Evolutionary conservation across 805 yeast species (phyloP), one percentile per base, ranked within the genome.

Genomic region (Groenewaldozyma tartarivorans): DNA sequence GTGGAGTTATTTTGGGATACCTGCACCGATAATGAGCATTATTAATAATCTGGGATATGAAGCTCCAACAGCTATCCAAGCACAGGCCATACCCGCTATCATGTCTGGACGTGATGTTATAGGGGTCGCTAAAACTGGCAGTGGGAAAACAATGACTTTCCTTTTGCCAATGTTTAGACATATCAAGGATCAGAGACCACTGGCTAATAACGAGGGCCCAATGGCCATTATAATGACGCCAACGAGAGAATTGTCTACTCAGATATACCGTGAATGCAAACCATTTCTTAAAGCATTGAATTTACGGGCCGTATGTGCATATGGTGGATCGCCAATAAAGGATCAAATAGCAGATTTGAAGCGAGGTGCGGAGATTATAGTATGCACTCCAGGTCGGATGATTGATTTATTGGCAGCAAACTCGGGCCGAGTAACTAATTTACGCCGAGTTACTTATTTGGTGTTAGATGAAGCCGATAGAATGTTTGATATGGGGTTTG

Each of bases 401-500:
- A 90, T 92, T 41, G 98, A 92, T 61, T 63, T 92, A 33, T 62
- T 92, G 22, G 77, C 94, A 2, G 80, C 94, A 3, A 90, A 90
- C 56, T 63, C 74, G 30, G 96, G 96, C 0, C 69, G 85, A 38
- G 74, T 87, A 1, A 68, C 82, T 2, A 79, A 77, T 46, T 65
- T 92, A 4, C 63, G 67, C 21, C 64, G 88, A 33, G 77, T 82
- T 4, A 79, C 95, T 0, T 86, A 79, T 58, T 69, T 86, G n/a
- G 94, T 88, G 0, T 64, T 92, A 44, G 98, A 92, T 57, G 98
- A 92, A 56, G 96, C 97, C 1, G 98, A 92, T 60, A 64, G 98
- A 48, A 79, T 92, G 82, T 90, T 90, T 63, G 98, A 92, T 58
- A 67, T 92, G 72, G 98, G 98, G 1, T 92, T 92, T 62, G 97